Evolutionary conservation across 306 rosid genomes (phyloP).

Genomic region (Medicago lupulina): DNA sequence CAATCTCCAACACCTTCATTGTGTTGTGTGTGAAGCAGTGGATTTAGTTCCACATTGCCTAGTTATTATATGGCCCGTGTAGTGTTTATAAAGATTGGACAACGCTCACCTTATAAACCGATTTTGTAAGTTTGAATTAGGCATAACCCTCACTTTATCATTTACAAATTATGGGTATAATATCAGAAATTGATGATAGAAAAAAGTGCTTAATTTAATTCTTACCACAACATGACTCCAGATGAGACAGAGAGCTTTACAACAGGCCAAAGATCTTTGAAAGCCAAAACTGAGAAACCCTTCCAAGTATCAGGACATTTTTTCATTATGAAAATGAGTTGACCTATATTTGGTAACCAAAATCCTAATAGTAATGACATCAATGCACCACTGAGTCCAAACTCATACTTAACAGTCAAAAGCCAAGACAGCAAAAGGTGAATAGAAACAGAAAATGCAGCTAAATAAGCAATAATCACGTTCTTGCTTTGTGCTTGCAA

Average conservation of each 20-base stretch:
- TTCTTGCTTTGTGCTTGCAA: slow-evolving; percentile 67
- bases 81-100: no score
- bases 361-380: slow-evolving; percentile 44
- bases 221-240: slow-evolving; percentile 70
- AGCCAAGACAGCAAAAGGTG: slow-evolving; percentile 59
- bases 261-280: slow-evolving; percentile 65
- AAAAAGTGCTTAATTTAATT: background rate
- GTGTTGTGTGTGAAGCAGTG: no score
- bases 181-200: no score
- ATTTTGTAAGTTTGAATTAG: no score
- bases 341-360: slow-evolving; percentile 62
- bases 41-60: no score
- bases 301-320: slow-evolving; percentile 66
- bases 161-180: no score
- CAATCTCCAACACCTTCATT: no score
- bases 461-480: slow-evolving; percentile 50
- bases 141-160: no score
- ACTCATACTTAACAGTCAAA: slow-evolving; percentile 44
- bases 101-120: no score
- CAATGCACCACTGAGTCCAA: slow-evolving; percentile 59
- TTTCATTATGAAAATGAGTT: slow-evolving; percentile 43
- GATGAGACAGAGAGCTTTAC: slow-evolving; percentile 62
- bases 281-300: slow-evolving; percentile 63
- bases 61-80: no score
- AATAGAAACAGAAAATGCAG: slow-evolving; percentile 44